Conservation (phyloP, 2,329 filamentous ascomycete genomes). For the Emericellopsis atlantica region DNA sequence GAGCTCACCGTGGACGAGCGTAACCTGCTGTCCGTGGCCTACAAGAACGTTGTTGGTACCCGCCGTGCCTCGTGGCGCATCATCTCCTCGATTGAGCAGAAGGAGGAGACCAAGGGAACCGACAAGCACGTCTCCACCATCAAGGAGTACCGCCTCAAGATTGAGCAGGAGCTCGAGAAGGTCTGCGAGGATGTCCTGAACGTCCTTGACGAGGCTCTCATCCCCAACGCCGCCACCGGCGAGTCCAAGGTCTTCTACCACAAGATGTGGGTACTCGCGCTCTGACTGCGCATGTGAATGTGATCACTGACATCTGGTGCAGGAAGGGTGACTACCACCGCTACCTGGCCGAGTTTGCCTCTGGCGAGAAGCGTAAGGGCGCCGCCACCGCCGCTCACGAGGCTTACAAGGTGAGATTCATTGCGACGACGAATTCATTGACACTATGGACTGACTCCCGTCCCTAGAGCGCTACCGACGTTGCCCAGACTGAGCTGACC, state of each 20-base stretch:
- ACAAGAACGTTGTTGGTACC: slow-evolving; percentile 99
- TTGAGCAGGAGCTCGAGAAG: slow-evolving; percentile 92
- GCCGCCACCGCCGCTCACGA: slow-evolving; percentile 80
- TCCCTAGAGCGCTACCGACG: slow-evolving; percentile 81
- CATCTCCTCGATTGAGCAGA: slow-evolving; percentile 99
- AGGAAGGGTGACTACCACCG: slow-evolving; percentile 98
- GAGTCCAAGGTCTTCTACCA: slow-evolving; percentile 99
- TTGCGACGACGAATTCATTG: neutral
- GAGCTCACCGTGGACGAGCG: slow-evolving; percentile 93
- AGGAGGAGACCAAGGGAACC: slow-evolving; percentile 97
- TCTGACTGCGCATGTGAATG: neutral
- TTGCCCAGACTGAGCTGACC: slow-evolving; percentile 93
- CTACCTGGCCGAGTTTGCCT: slow-evolving; percentile 87
- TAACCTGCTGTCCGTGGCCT: slow-evolving; percentile 95
- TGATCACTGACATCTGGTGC: slow-evolving; percentile 2
- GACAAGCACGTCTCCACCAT: slow-evolving; percentile 92
- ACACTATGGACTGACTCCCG: slow-evolving; percentile 3
- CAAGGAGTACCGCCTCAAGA: slow-evolving; percentile 96
- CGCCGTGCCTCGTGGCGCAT: slow-evolving; percentile 98
- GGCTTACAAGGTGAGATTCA: slow-evolving; percentile 78
- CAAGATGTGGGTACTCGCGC: slow-evolving; percentile 64
- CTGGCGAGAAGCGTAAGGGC: slow-evolving; percentile 82
- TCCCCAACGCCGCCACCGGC: slow-evolving; percentile 89
- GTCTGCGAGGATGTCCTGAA: slow-evolving; percentile 97
- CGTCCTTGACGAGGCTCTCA: slow-evolving; percentile 84